These are phyloP conservation scores for Russula compacta DNA, from an alignment of 768 basidiomycete genomes.

Conservation along the genomic window DNA sequence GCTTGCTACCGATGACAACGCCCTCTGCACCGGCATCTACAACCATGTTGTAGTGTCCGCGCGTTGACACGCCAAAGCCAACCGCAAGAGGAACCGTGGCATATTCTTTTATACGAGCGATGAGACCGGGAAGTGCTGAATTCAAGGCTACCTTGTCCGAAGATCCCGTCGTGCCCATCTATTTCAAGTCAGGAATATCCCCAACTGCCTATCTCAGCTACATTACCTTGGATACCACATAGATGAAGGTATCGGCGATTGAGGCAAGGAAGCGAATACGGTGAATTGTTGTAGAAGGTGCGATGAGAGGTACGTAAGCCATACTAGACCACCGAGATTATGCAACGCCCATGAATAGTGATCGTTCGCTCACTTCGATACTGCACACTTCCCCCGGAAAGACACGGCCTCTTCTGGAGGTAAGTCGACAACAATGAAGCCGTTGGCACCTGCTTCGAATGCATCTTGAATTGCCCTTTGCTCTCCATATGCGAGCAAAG, in stretches of 20 bases:
- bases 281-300: conserved; percentile 81
- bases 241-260: conserved; percentile 96
- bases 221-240: conserved; percentile 89
- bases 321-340: conserved; percentile 41
- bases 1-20: conserved; percentile 85
- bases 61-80: conserved; percentile 92
- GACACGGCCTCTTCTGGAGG: conserved; percentile 92
- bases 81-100: conserved; percentile 83
- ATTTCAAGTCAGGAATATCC: background rate
- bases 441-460: conserved; percentile 84
- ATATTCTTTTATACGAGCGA: conserved; percentile 71
- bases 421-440: conserved; percentile 95
- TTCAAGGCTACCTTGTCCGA: conserved; percentile 67
- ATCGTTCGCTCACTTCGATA: conserved; percentile 51
- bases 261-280: conserved; percentile 86
- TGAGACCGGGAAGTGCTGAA: conserved; percentile 68
- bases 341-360: background rate
- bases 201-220: background rate
- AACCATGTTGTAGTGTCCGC: conserved; percentile 80
- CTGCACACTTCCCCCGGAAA: conserved; percentile 83
- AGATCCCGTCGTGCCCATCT: conserved; percentile 99
- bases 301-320: conserved; percentile 91
- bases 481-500: conserved; percentile 90
- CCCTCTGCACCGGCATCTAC: conserved; percentile 87
- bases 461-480: conserved; percentile 90